Evolutionary conservation across 495 filamentous ascomycete genomes (phyloP), one percentile per base, ranked within the genome.

Genomic region (Aspergillus homomorphus): DNA sequence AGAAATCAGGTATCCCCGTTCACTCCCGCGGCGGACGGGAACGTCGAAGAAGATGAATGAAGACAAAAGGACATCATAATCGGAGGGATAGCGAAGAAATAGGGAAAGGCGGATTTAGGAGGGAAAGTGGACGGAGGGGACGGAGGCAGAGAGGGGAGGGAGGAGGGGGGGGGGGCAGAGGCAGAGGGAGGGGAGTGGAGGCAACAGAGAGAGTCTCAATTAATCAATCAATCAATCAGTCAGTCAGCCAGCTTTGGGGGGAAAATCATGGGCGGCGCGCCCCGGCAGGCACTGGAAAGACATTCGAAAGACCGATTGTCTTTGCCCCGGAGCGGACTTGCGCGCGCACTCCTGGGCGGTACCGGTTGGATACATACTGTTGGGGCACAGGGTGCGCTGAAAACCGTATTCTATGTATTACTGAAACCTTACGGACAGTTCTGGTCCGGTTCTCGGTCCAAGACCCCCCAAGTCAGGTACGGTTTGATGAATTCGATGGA

Each of bases 11-110:
- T 78, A 61, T 75, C 66, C 70, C 73, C 73, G 67, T 73, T 77
- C 67, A 79, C 68, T 70, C 73, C 76, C 73, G 69, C 62, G 49
- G 54, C 59, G 65, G 73, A 73, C 69, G 74, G 73, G 70, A 69
- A 66, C 63, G 63, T 66, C 57, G 61, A 67, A 58, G 62, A 64
- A 61, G 63, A 66, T 54, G 54, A 57, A 60, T 60, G 55, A 63
- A 65, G 69, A 61, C 45, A 67, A 73, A 66, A 50, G 72, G 70
- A 69, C 74, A 79, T 77, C 66, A 56, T 76, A 67, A 62, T 59
- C 43, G 62, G 62, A 52, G 56, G 62, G 49, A 66, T 55, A 65
- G 53, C 53, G 57, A 55, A 69, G 62, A 68, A 63, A 66, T 66
- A 66, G 55, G 62, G 61, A 60, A 62, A 60, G 33, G 33, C 33